A percentile compares a stretch with the other conserved stretches of the same genome.
phyloP scores from a whole-genome alignment of 495 filamentous ascomycete genomes.

The Stereocaulon alpinum region DNA sequence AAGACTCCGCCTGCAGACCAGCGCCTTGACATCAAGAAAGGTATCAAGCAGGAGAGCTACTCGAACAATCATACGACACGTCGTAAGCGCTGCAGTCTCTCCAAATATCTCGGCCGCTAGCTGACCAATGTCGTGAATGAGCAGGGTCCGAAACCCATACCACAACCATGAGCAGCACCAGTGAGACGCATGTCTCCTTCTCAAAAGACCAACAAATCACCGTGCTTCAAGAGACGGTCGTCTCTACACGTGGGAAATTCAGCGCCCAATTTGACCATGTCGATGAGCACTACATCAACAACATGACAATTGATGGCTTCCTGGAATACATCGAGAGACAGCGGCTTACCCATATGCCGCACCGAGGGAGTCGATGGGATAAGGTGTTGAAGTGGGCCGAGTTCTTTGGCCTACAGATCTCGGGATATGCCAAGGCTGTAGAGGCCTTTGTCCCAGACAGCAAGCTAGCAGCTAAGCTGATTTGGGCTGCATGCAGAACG shows the following conservation, averaged over 20 bases:
- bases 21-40: background rate
- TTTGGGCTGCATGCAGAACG: conserved; percentile 41
- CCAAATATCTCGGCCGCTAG: background rate
- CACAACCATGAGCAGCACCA: conserved; percentile 1
- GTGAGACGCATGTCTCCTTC: conserved; percentile 1
- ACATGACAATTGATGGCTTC: conserved; percentile 21
- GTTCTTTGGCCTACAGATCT: conserved; percentile 40
- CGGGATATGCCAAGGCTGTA: conserved; percentile 31
- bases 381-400: conserved; percentile 41
- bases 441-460: conserved; percentile 41
- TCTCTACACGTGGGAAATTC: conserved; percentile 8
- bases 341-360: conserved; percentile 41
- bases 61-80: background rate
- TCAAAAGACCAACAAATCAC: conserved; percentile 17
- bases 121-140: background rate
- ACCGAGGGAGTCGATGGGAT: conserved; percentile 42
- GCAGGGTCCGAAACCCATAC: background rate
- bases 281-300: conserved; percentile 14
- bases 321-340: conserved; percentile 26
- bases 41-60: conserved; percentile 1
- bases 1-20: background rate
- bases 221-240: conserved; percentile 18
- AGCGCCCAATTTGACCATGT: conserved; percentile 15
- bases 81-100: background rate
- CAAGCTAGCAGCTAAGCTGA: conserved; percentile 40